A percentile compares a stretch with the other conserved stretches of the same genome.
phyloP scores from a whole-genome alignment of 805 yeast species.

The Hanseniaspora nectarophila region DNA sequence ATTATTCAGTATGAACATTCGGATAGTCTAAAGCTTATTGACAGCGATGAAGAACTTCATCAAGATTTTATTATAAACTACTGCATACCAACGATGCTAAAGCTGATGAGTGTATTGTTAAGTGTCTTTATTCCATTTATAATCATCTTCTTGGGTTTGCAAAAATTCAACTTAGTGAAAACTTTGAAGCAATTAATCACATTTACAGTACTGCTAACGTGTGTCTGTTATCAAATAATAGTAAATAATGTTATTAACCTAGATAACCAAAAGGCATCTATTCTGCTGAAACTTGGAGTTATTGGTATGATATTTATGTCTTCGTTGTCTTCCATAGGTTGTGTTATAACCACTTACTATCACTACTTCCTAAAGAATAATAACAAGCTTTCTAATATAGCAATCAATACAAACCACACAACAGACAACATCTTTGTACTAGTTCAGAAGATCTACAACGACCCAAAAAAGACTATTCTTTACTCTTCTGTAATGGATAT shows the following conservation, averaged over 20 bases:
- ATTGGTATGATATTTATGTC: conserved; percentile 11
- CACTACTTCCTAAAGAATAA: conserved; percentile 7
- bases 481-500: neutral
- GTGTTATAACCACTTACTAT: conserved; percentile 10
- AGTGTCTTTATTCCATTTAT: conserved; percentile 8
- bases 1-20: conserved; percentile 9
- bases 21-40: neutral
- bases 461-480: neutral
- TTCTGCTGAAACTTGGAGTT: conserved; percentile 1
- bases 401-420: neutral
- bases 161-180: neutral
- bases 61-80: neutral
- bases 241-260: conserved; percentile 3
- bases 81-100: conserved; percentile 3
- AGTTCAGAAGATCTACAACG: neutral
- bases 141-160: neutral
- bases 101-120: neutral
- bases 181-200: neutral
- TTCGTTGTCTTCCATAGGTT: conserved; percentile 12
- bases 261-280: conserved; percentile 1
- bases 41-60: neutral
- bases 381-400: neutral
- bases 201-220: neutral
- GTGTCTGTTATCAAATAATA: neutral
- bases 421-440: neutral